phyloP scores from a whole-genome alignment of 2,329 filamentous ascomycete species.

The Cercospora sp. region DNA sequence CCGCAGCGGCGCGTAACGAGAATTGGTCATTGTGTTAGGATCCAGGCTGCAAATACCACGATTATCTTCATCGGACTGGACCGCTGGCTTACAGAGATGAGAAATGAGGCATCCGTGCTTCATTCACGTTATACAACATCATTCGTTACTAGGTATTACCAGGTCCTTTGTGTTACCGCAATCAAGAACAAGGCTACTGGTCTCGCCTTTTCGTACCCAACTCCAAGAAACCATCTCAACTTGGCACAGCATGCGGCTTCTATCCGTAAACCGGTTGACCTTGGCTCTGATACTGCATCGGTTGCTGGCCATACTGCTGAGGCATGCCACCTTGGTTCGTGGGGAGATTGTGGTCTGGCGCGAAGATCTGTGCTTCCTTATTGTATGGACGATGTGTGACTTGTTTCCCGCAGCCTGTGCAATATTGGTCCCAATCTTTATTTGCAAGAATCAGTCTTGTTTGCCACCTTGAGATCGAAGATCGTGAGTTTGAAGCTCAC shows the following conservation, averaged over 20 bases:
- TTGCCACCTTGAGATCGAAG: not conserved
- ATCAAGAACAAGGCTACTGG: not conserved
- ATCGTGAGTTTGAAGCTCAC: not conserved
- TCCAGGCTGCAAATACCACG: no score
- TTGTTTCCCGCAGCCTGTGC: slow-evolving; percentile 22
- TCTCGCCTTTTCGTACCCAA: not conserved
- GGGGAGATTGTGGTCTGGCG: slow-evolving; percentile 11
- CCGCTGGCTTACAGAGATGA: not conserved
- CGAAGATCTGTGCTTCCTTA: slow-evolving; percentile 15
- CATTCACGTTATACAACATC: not conserved
- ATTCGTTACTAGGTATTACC: not conserved
- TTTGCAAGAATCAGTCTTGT: not conserved
- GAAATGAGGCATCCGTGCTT: not conserved
- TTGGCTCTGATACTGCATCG: slow-evolving; percentile 1
- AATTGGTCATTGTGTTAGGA: not conserved
- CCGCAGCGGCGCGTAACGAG: not conserved
- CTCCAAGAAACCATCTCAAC: not conserved
- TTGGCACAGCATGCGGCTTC: not conserved
- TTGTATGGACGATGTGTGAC: slow-evolving; percentile 20
- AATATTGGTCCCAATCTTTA: slow-evolving; percentile 21
- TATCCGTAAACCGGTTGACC: slow-evolving; percentile 2
- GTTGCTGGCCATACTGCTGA: not conserved
- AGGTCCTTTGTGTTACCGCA: not conserved
- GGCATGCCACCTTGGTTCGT: not conserved
- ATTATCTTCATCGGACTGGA: not conserved